Percentiles rank a stretch among this genome's conserved stretches.
phyloP scores from a whole-genome alignment of 176 grass and related monocot genomes.

The Phragmites australis region DNA sequence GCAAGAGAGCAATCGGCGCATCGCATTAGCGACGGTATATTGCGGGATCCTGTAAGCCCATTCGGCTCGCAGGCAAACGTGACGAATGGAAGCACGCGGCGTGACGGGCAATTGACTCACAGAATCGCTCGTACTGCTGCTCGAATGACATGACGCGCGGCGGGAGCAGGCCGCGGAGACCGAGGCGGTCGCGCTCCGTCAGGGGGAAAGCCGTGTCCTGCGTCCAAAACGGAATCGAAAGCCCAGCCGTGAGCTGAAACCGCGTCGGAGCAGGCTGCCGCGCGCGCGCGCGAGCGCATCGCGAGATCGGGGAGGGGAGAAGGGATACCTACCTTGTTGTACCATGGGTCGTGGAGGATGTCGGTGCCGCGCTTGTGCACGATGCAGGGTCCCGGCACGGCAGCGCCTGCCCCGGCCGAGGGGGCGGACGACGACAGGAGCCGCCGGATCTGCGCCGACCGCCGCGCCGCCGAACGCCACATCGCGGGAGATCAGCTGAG shows the following conservation, averaged over 20 bases:
- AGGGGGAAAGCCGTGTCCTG: slow-evolving; percentile 96
- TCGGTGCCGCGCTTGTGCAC: slow-evolving; percentile 93
- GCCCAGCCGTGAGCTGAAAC: neutral
- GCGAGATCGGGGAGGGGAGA: neutral
- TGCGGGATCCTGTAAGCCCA: neutral
- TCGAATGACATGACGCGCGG: slow-evolving; percentile 96
- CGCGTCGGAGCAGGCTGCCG: neutral
- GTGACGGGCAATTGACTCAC: slow-evolving; percentile 57
- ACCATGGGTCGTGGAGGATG: slow-evolving; percentile 94
- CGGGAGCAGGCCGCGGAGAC: slow-evolving; percentile 89
- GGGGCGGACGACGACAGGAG: slow-evolving; percentile 51
- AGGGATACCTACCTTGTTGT: slow-evolving; percentile 65
- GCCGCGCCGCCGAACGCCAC: slow-evolving; percentile 60
- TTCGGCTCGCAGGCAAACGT: neutral
- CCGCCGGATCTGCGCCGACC: slow-evolving; percentile 62
- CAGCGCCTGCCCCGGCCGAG: slow-evolving; percentile 32
- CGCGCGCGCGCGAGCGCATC: neutral
- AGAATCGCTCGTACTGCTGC: slow-evolving; percentile 95
- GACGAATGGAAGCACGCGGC: neutral
- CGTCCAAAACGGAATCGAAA: neutral
- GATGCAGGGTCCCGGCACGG: slow-evolving; percentile 76
- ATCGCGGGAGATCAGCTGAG: slow-evolving; percentile 45
- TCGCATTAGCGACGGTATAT: slow-evolving; percentile 19
- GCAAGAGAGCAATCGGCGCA: neutral
- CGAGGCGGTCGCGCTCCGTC: slow-evolving; percentile 94